Conservation (phyloP, 208 protist species). For the Crithidia thermophila region DNA sequence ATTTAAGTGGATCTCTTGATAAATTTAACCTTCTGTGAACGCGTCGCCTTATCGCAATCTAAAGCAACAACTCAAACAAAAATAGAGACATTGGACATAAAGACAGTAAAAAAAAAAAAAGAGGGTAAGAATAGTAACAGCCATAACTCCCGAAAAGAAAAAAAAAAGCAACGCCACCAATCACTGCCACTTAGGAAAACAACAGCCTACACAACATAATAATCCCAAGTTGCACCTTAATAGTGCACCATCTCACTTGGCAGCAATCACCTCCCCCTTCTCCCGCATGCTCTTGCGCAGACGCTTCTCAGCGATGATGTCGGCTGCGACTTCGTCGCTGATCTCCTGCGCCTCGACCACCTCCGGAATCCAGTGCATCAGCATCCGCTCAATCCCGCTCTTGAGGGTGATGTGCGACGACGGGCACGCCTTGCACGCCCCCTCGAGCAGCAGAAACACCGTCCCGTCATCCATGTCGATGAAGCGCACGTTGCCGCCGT, state of each 20-base stretch:
- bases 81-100: not conserved
- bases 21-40: constrained; percentile 6
- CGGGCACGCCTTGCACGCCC: constrained; percentile 89
- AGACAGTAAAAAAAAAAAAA: not conserved
- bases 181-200: too few species aligned
- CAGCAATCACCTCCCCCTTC: constrained; percentile 37
- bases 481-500: constrained; percentile 93
- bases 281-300: constrained; percentile 59
- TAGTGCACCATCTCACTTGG: constrained; percentile 13
- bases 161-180: too few species aligned
- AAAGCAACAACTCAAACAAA: constrained; percentile 17
- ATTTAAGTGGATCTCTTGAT: too few species aligned
- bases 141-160: too few species aligned
- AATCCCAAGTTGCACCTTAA: too few species aligned
- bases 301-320: constrained; percentile 78
- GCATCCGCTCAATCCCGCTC: constrained; percentile 93
- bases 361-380: constrained; percentile 95
- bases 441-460: constrained; percentile 89
- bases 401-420: constrained; percentile 91
- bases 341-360: constrained; percentile 89
- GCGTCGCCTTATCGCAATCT: not conserved
- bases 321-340: constrained; percentile 75
- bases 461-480: constrained; percentile 92
- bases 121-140: too few species aligned
- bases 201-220: too few species aligned